A percentile compares a stretch with the other conserved stretches of the same genome.
phyloP scores from a whole-genome alignment of 352 stramenopile species.

The Phytophthora capsici region DNA sequence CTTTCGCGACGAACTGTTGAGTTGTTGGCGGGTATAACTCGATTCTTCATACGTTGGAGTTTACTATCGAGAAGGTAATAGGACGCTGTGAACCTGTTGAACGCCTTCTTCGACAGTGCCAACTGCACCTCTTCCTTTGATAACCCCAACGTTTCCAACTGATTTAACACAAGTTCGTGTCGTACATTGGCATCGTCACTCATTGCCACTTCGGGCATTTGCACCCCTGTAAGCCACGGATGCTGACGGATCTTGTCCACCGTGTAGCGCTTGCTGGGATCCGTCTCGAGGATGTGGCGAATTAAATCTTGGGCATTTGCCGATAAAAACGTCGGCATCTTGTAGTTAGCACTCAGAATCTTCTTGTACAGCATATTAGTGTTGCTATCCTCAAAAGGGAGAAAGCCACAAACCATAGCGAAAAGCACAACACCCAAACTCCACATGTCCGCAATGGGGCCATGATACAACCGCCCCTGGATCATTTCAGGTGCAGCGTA shows the following conservation, averaged over 20 bases:
- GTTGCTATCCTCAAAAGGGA: slow-evolving; percentile 94
- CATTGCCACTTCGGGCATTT: slow-evolving; percentile 18
- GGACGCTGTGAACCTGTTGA: slow-evolving; percentile 76
- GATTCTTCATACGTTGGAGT: slow-evolving; percentile 49
- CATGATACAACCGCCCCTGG: slow-evolving; percentile 81
- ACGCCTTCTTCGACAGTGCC: slow-evolving; percentile 51
- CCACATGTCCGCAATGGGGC: slow-evolving; percentile 91
- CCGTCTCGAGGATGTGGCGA: slow-evolving; percentile 80
- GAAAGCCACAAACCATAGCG: slow-evolving; percentile 90
- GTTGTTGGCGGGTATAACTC: slow-evolving; percentile 7
- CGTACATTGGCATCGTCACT: slow-evolving; percentile 28
- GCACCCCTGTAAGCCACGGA: slow-evolving; percentile 70
- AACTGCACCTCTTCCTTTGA: slow-evolving; percentile 43
- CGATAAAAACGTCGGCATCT: slow-evolving; percentile 79
- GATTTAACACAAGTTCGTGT: slow-evolving; percentile 54
- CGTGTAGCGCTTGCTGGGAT: slow-evolving; percentile 79
- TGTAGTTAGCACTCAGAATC: slow-evolving; percentile 90
- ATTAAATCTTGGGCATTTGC: slow-evolving; percentile 84
- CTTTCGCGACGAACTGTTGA: slow-evolving; percentile 3
- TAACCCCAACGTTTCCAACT: slow-evolving; percentile 63
- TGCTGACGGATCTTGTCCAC: slow-evolving; percentile 84
- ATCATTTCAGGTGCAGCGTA: slow-evolving; percentile 96
- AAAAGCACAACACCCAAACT: slow-evolving; percentile 94
- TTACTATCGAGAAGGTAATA: slow-evolving; percentile 84
- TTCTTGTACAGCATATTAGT: slow-evolving; percentile 94